Evolutionary conservation across 257 asterid species (phyloP).

Genomic region (Capsicum rhomboideum): DNA sequence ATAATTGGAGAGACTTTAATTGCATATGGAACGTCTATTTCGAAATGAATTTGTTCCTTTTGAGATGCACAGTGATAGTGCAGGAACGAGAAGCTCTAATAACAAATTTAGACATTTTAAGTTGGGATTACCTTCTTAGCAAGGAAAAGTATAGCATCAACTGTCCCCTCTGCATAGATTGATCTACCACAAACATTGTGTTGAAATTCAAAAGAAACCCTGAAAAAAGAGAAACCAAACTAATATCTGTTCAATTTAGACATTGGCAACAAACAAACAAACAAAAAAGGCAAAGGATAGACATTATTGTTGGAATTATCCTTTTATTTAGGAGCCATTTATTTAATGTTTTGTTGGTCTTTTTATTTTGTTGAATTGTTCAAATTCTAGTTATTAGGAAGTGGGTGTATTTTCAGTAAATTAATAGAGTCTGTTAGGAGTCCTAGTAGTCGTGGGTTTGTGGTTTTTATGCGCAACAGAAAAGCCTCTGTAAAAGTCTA

Average conservation of each 20-base stretch:
- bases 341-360: no score
- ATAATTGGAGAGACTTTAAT: neutral
- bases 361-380: no score
- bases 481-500: no score
- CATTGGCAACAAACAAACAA: neutral
- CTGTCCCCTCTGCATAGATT: slow-evolving; percentile 95
- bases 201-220: slow-evolving; percentile 89
- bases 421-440: no score
- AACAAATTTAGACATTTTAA: neutral
- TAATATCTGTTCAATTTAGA: neutral
- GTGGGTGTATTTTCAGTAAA: no score
- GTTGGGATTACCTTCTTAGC: slow-evolving; percentile 56
- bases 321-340: no score
- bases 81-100: neutral
- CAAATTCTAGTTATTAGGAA: no score
- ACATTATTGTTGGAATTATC: no score
- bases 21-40: neutral
- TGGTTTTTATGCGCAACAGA: no score
- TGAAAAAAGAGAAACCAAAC: slow-evolving; percentile 11
- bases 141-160: slow-evolving; percentile 86
- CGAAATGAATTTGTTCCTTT: neutral
- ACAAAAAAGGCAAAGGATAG: neutral
- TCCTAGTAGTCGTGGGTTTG: no score
- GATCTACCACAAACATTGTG: slow-evolving; percentile 98
- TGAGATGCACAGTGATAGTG: neutral